These are phyloP conservation scores for Asterochloris sp. DNA, from an alignment of 139 green algal species.

Conservation along the genomic window DNA sequence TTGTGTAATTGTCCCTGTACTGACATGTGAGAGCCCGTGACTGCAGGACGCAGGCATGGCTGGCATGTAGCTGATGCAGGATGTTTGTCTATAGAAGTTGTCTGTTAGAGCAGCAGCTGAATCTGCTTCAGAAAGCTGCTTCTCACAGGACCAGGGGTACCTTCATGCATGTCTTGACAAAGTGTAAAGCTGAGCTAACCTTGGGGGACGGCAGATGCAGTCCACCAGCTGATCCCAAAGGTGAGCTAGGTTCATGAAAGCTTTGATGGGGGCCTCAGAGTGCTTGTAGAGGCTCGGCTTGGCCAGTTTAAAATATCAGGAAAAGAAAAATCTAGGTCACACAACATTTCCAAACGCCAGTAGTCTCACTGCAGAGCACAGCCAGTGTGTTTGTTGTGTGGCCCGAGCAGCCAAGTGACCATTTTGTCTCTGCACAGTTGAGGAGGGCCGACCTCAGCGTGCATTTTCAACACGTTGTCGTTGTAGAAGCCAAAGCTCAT, in stretches of 20 bases:
- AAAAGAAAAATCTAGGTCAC: not conserved
- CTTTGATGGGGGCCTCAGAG: not conserved
- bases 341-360: not conserved
- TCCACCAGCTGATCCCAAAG: conserved; percentile 80
- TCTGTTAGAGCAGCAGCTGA: no score
- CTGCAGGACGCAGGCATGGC: not conserved
- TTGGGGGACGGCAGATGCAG: conserved; percentile 78
- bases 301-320: not conserved
- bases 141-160: no score
- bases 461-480: no score
- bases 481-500: no score
- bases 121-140: no score
- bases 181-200: conserved; percentile 30
- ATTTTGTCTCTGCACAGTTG: no score
- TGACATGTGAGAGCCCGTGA: not conserved
- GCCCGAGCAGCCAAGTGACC: not conserved
- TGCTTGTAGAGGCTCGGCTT: not conserved
- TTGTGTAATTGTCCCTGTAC: conserved; percentile 54
- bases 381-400: not conserved
- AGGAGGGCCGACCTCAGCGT: no score
- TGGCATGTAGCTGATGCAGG: not conserved
- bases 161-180: not conserved
- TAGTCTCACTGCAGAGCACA: not conserved
- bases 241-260: conserved; percentile 18
- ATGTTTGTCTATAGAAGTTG: not conserved